Base-by-base conservation (phyloP, 1,284 basidiomycete genomes). In the Cutaneotrichosporon sp. region DNA sequence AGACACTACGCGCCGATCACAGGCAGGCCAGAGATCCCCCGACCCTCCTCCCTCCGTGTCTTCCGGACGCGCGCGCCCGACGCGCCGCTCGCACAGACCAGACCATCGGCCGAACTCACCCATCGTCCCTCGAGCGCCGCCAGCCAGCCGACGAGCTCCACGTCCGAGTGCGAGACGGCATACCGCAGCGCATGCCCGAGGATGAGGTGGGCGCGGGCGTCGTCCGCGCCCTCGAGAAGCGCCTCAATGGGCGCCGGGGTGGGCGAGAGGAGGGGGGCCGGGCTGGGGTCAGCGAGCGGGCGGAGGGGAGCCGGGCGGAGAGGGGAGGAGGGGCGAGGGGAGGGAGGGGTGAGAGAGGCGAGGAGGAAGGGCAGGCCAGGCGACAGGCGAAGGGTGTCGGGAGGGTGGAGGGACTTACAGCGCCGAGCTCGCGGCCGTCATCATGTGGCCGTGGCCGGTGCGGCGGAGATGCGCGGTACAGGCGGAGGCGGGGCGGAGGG, bases 81-180 rank as follows among this genome's bases (percentile, higher is more conserved):
- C 43, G 24, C 31, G 29, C 29, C 25, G 47, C 47, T 29, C 24
- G 46, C 46, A 47, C 22, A 47, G 11, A 24, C 46, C 25, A 8
- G 18, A 10, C 13, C 25, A 11, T 25, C 46, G 46, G 18, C 18
- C 2, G 0, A 27, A 68, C 74, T 72, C 58, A 76, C 77, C 65
- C 66, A 67, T 54, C 42, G 45, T 0, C 74, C 78, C 14, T 68
- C 58, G 29, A 80, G 52, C 10, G 55, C 67, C 0, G 68, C 56
- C 10, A 80, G 63, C 70, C 70, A 79, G 9, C 57, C 54, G 4
- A 78, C 59, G 36, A 78, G 62, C n/a, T 74, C 73, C 1, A 67
- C 61, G 60, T 79, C 77, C 11, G 69, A 69, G 29, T 71, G 67
- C 18, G 70, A 67, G 2, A 78, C 69, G 0, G 71, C 77, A 62